Percentiles rank a stretch among this genome's conserved stretches.
phyloP scores from a whole-genome alignment of 1,284 basidiomycete genomes.

The Ustilago hordei region DNA sequence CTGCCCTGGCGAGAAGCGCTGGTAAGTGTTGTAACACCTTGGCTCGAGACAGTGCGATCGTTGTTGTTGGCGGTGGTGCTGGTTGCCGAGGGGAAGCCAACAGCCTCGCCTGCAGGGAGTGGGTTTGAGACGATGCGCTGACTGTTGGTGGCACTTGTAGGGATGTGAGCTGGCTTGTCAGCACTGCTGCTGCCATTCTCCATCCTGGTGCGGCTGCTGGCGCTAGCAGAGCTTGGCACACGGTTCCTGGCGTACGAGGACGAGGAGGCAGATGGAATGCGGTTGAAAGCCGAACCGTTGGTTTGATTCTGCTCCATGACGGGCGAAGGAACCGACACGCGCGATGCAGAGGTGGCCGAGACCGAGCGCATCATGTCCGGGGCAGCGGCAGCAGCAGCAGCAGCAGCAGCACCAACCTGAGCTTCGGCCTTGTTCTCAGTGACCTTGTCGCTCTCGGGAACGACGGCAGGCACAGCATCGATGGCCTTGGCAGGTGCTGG shows the following conservation, averaged over 20 bases:
- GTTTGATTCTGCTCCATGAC: slow-evolving; percentile 36
- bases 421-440: slow-evolving; percentile 21
- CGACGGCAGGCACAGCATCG: slow-evolving; percentile 22
- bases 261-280: slow-evolving; percentile 6
- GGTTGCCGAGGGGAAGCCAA: slow-evolving; percentile 36
- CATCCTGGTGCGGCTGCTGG: slow-evolving; percentile 13
- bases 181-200: slow-evolving; percentile 2
- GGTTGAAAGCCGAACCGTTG: slow-evolving; percentile 2
- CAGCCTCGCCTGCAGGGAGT: slow-evolving; percentile 25
- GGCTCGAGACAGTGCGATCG: slow-evolving; percentile 15
- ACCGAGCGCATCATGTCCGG: slow-evolving; percentile 46
- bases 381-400: background rate
- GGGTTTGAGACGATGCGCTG: slow-evolving; percentile 33
- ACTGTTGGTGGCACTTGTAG: slow-evolving; percentile 14
- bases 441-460: slow-evolving; percentile 37
- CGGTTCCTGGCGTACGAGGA: slow-evolving; percentile 16
- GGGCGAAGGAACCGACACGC: slow-evolving; percentile 39
- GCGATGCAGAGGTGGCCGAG: slow-evolving; percentile 38
- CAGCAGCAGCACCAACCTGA: background rate
- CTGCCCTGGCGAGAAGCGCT: slow-evolving; percentile 9
- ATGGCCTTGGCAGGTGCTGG: slow-evolving; percentile 18
- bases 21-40: slow-evolving; percentile 10
- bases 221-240: slow-evolving; percentile 33
- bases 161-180: slow-evolving; percentile 7
- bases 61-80: background rate